Base-by-base conservation (phyloP, 2,329 filamentous ascomycete genomes). In the Purpureocillium lavendulum region DNA sequence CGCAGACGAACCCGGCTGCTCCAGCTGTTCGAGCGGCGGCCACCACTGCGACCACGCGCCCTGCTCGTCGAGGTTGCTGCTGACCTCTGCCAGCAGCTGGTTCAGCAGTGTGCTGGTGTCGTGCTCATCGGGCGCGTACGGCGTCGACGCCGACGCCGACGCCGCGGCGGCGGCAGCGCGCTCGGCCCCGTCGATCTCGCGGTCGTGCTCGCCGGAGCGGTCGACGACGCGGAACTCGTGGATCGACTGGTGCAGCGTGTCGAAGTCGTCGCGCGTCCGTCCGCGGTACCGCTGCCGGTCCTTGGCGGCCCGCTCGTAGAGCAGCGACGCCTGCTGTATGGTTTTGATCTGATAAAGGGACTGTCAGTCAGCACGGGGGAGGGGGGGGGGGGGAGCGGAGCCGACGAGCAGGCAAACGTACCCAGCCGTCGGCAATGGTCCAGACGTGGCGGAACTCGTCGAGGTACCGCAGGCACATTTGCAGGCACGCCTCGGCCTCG, bases 201-300 rank as follows among this genome's bases (percentile, higher is more conserved):
- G 46, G 9, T 48, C 45, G 7, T 57, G 56, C 33, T 53, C 49
- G n/a, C 57, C 55, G 2, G 55, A 57, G 15, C 55, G 44, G 28
- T 58, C 55, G 2, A 59, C 46, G 7, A 51, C 48, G 3, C 55
- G 50, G 30, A 58, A 58, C 32, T 58, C 56, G 16, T 58, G 52
- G 1, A 58, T 47, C 3, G 53, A 57, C 28, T 56, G 55, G 30
- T 57, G 56, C 1, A 59, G 41, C 7, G 49, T 45, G 17, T 52
- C 50, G 38, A 58, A 59, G 36, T 58, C 53, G 14, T 47, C 47
- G 4, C 55, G 45, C 2, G 49, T 53, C 9, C 50, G 44, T 2
- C 55, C 55, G 1, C 47, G 46, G 26, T 57, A 58, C 1, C 45
- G 41, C 3, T 39, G 36, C 2, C 41, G 35, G 14, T 56, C 45